Conservation (phyloP, 1,284 basidiomycete genomes). For the Earliella scabrosa region DNA sequence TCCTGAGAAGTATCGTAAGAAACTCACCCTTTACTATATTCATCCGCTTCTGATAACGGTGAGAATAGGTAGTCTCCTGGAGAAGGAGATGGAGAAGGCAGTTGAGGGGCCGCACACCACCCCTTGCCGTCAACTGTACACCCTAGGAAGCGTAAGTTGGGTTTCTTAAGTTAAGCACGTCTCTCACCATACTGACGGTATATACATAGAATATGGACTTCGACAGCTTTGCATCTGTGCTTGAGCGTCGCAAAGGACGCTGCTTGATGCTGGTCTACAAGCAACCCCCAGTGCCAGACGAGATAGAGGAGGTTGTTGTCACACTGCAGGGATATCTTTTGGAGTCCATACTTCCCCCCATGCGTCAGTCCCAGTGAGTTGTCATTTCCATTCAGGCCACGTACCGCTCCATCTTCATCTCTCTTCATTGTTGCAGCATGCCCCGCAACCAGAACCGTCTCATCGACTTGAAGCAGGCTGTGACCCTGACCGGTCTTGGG, state of each 20-base stretch:
- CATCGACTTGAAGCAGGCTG: not conserved
- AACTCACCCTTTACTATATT: not conserved
- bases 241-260: not conserved
- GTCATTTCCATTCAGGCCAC: not conserved
- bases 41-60: not conserved
- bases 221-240: not conserved
- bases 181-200: not conserved
- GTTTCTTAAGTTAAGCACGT: not conserved
- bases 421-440: not conserved
- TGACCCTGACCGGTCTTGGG: not conserved
- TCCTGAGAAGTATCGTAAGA: not conserved
- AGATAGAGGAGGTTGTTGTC: not conserved
- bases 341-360: not conserved
- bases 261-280: not conserved
- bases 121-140: not conserved
- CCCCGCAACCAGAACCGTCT: too few relatives aligned
- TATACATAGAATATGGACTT: not conserved
- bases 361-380: not conserved
- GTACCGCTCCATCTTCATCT: not conserved
- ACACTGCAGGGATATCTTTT: not conserved
- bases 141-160: not conserved
- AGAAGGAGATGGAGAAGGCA: not conserved
- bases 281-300: not conserved
- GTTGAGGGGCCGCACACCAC: not conserved
- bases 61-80: not conserved